Evolutionary conservation across 306 rosid genomes (phyloP).

Genomic region (Ormosia emarginata): DNA sequence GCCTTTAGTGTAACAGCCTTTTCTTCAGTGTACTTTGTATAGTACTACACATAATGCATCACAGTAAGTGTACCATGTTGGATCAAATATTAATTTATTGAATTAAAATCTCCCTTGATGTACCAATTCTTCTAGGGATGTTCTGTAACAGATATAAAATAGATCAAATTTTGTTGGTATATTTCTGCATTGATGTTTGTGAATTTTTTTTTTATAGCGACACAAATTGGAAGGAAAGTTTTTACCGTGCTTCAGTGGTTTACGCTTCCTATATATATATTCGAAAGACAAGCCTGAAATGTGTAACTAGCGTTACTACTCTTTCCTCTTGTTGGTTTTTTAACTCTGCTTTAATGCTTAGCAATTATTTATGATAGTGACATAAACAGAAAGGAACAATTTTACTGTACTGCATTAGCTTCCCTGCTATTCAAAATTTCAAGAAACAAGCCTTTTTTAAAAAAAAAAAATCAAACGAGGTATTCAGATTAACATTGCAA

Average conservation of each 20-base stretch:
- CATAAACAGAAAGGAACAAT: background rate
- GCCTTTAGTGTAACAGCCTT: background rate
- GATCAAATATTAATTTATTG: background rate
- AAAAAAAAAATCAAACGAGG: too few relatives aligned
- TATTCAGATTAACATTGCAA: too few relatives aligned
- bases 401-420: background rate
- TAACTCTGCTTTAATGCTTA: background rate
- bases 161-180: background rate
- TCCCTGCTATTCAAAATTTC: background rate
- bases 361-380: too few relatives aligned
- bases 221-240: background rate
- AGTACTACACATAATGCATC: conserved; percentile 3
- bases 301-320: background rate
- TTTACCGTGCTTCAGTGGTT: background rate
- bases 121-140: background rate
- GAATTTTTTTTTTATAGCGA: background rate
- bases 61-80: background rate
- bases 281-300: background rate
- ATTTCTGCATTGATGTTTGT: background rate
- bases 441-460: background rate
- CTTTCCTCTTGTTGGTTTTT: background rate
- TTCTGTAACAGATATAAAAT: background rate
- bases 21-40: conserved; percentile 12
- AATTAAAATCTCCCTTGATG: background rate
- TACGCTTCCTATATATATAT: background rate